Evolutionary conservation across 306 rosid genomes (phyloP).

Genomic region (Rubus idaeus): DNA sequence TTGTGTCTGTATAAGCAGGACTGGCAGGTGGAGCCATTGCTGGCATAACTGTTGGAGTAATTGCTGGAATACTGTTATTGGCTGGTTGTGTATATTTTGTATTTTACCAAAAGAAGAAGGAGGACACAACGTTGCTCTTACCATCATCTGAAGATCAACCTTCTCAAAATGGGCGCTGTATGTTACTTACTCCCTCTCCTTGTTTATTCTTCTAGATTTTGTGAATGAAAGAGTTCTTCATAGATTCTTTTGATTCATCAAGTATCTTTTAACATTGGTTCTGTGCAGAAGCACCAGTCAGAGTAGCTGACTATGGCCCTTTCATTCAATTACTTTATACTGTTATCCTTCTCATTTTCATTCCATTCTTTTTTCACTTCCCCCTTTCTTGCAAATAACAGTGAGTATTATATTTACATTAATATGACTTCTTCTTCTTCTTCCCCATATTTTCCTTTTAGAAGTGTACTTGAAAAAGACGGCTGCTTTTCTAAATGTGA

Average conservation of each 20-base stretch:
- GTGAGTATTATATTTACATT: neutral
- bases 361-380: neutral
- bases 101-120: slow-evolving; percentile 52
- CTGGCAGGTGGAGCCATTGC: slow-evolving; percentile 63
- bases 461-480: neutral
- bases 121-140: slow-evolving; percentile 25
- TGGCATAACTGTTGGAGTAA: slow-evolving; percentile 60
- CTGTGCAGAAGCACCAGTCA: neutral
- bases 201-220: neutral
- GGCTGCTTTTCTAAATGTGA: neutral
- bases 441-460: neutral
- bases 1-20: slow-evolving; percentile 57
- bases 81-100: slow-evolving; percentile 47
- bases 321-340: neutral
- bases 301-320: neutral
- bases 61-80: slow-evolving; percentile 57
- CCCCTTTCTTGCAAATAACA: neutral
- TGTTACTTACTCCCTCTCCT: slow-evolving; percentile 13
- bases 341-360: slow-evolving; percentile 8
- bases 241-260: neutral
- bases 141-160: slow-evolving; percentile 41
- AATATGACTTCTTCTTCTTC: neutral
- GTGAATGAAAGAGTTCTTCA: slow-evolving; percentile 11
- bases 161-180: slow-evolving; percentile 52
- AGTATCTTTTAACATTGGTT: neutral